A percentile compares a stretch with the other conserved stretches of the same genome.
Evolutionary conservation across 1,284 basidiomycete species (phyloP).

Genomic region (Fomes fomentarius): DNA sequence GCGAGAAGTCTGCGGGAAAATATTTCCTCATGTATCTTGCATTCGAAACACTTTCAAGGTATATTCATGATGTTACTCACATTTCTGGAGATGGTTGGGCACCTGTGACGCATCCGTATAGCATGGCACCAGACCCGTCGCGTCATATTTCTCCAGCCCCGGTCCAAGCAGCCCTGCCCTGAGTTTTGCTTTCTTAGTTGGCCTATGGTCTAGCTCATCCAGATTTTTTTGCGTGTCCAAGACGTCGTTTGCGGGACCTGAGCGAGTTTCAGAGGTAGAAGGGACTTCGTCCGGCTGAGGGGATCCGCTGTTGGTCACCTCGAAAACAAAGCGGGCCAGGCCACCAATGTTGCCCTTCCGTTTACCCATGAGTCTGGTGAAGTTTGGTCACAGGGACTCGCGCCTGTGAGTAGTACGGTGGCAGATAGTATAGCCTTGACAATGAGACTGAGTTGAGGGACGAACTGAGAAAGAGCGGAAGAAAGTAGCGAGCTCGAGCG

Average conservation of each 20-base stretch:
- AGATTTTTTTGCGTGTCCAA: constrained; percentile 1
- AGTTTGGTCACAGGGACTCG: no score
- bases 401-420: no score
- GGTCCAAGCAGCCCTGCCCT: constrained; percentile 29
- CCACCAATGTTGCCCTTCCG: constrained; percentile 49
- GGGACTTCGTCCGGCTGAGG: neutral
- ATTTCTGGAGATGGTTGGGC: constrained; percentile 79
- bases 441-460: no score
- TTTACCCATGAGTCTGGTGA: constrained; percentile 31
- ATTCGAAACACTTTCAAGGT: neutral
- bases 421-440: no score
- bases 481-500: no score
- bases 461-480: no score
- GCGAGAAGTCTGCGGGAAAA: constrained; percentile 76
- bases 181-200: constrained; percentile 38
- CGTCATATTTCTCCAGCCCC: constrained; percentile 58
- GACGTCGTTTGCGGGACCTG: neutral
- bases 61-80: constrained; percentile 47
- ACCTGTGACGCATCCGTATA: constrained; percentile 69
- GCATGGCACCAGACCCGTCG: constrained; percentile 69
- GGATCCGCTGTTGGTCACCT: constrained; percentile 29
- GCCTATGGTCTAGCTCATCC: constrained; percentile 13
- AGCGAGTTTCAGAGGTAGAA: neutral
- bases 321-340: constrained; percentile 52
- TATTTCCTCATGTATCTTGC: constrained; percentile 1